Evolutionary conservation across 2,329 filamentous ascomycete species (phyloP), one percentile per base, ranked within the genome.

Genomic region (Lachnellula suecica): DNA sequence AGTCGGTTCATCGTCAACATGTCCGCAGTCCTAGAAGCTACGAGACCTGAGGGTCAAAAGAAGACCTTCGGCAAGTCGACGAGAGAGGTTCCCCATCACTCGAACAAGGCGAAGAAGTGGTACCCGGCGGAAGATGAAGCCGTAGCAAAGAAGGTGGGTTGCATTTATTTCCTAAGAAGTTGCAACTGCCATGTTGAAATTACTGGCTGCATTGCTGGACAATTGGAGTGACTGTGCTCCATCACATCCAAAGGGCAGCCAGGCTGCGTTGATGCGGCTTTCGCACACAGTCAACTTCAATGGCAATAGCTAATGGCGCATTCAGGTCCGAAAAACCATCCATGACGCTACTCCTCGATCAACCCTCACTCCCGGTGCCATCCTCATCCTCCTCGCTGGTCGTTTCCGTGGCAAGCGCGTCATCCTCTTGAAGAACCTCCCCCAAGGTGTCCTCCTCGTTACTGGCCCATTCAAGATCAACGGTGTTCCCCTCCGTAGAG

Each of bases 381-480:
- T 99, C 74, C 89, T 99, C 74, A 99, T 99, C 79, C 91, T 99
- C 75, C 91, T 99, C 74, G 94, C 94, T 76, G 94, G 94, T 72
- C 94, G 94, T 73, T 99, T 97, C 91, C 93, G 94, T 71, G 94
- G 94, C 84, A 99, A 99, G 91, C 94, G 94, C 75, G 94, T 99
- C 72, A 84, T 99, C 72, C 91, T 97, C 79, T 89, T 99, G 76
- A 97, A 97, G 87, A 85, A 88, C 78, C 92, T 99, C 72, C 83
- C 90, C 73, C 91, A 97, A 82, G 94, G 94, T 81, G 91, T 97
- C 66, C 91, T 99, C 76, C 91, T 99, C 75, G 91, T 99, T 71
- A 99, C 94, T 74, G 94, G 94, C 71, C 94, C 94, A 74, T 99
- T 97, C 89, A 99, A 97, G 88, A 88, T 99, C 82, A 99, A 99